Evolutionary conservation across 177 flowering plant species (phyloP).

Genomic region (Vitis hybrid): DNA sequence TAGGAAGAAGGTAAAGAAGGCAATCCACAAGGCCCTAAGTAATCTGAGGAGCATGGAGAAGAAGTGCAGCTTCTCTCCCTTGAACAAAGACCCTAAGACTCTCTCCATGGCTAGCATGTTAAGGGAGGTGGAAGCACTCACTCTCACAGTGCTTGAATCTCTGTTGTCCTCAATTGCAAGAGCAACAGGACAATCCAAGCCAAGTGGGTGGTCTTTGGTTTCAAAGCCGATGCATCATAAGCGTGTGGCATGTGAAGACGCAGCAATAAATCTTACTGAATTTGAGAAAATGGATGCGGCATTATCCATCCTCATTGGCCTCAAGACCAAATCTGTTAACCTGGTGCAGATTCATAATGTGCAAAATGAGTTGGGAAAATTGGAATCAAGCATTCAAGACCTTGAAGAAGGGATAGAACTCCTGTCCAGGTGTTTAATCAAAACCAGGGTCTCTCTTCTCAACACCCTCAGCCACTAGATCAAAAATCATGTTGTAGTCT

Average conservation of each 20-base stretch:
- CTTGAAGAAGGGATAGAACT: constrained; percentile 31
- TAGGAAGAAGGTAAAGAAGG: too few relatives aligned
- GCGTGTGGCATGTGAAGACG: constrained; percentile 16
- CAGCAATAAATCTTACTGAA: constrained; percentile 9
- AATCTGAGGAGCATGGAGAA: too few relatives aligned
- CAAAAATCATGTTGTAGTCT: background rate
- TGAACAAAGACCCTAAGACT: too few relatives aligned
- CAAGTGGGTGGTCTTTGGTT: constrained; percentile 15
- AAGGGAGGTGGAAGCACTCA: too few relatives aligned
- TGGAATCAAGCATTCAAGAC: constrained; percentile 28
- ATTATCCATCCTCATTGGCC: constrained; percentile 3
- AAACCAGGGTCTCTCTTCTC: constrained; percentile 34
- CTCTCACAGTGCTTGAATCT: constrained; percentile 11
- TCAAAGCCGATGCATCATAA: constrained; percentile 22
- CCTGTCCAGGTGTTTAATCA: constrained; percentile 27
- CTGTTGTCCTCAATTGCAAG: constrained; percentile 13
- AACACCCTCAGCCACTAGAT: constrained; percentile 25
- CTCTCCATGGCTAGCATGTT: too few relatives aligned
- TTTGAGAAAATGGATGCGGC: constrained; percentile 23
- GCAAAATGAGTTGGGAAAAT: constrained; percentile 18
- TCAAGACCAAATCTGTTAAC: constrained; percentile 15
- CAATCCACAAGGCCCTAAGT: too few relatives aligned
- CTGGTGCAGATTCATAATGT: background rate
- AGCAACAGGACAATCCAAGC: constrained; percentile 8
- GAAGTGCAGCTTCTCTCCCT: too few relatives aligned